Base-by-base conservation (phyloP, 257 asterid species). In the Ophiorrhiza pumila region DNA sequence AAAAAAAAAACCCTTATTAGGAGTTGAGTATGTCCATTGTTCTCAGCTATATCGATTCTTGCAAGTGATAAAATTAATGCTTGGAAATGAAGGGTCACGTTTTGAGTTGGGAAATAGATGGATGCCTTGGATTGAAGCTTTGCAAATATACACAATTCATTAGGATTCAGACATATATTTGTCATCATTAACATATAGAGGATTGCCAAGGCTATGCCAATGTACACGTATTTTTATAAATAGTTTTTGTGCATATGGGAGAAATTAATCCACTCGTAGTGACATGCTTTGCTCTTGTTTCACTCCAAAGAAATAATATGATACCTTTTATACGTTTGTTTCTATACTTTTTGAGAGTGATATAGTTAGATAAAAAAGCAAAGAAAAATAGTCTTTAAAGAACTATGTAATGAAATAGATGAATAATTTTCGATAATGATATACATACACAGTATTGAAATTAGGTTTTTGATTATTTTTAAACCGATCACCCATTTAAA, bases 241-340 rank as follows among this genome's bases (percentile, higher is more conserved):
- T 53, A 4, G 0, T n/a, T n/a, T 58, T 18, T 46, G 49, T 55
- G 75, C 71, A 77, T 76, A 69, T 56, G 73, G 76, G 65, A 58
- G 74, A 71, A 61, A 77, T 71, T 74, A 15, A 1, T 22, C 29
- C 5, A 12, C 75, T 47, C 81, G 69, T 78, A 55, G 77, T 77
- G 79, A 81, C 78, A 79, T 75, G 76, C 84, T 85, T 82, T 81
- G 43, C 86, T 75, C 76, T 80, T 80, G 83, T 81, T 83, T 73
- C 83, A 72, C 84, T 80, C 83, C 84, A 79, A 79, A 71, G 62
- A 31, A 60, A 80, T 76, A n/a, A 72, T 72, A 76, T 79, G 75
- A 77, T 70, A 77, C 80, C 65, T 37, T 39, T 45, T 71, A 1
- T 32, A 49, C 58, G 56, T 43, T 27, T 59, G 58, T 32, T 12